Percentiles rank a stretch among this genome's conserved stretches.
Conservation (phyloP, 371 early-diverging fungal genomes). For the Nematocida sp. region DNA sequence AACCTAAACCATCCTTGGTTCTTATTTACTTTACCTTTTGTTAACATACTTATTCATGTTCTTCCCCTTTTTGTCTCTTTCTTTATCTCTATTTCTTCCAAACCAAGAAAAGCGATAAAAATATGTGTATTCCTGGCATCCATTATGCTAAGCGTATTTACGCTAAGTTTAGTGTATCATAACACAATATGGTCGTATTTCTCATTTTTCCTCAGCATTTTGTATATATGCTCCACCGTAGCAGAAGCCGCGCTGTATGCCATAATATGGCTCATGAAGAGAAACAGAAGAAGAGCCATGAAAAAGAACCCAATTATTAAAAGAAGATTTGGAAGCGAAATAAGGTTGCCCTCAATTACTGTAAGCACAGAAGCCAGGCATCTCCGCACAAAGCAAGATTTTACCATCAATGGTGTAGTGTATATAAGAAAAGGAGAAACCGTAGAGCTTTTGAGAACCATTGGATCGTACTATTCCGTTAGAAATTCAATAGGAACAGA, state of each 20-base stretch:
- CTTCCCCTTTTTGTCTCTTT: conserved; percentile 24
- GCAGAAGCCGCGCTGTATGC: background rate
- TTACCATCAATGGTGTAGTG: conserved; percentile 33
- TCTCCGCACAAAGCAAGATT: conserved; percentile 37
- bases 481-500: conserved; percentile 44
- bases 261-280: conserved; percentile 16
- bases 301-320: conserved; percentile 23
- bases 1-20: background rate
- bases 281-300: conserved; percentile 32
- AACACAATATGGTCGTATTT: background rate
- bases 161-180: background rate
- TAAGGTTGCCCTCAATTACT: conserved; percentile 29
- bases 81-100: conserved; percentile 32
- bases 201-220: background rate
- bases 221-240: conserved; percentile 1
- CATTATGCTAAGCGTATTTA: background rate
- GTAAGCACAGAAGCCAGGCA: conserved; percentile 46
- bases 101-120: conserved; percentile 15
- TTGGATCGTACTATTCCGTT: conserved; percentile 51
- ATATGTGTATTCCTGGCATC: background rate
- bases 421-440: conserved; percentile 53
- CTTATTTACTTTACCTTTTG: background rate
- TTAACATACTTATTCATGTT: background rate
- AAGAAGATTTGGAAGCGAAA: conserved; percentile 38
- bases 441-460: conserved; percentile 36